phyloP scores from a whole-genome alignment of 2,329 filamentous ascomycete species.

The Geosmithia putterillii region DNA sequence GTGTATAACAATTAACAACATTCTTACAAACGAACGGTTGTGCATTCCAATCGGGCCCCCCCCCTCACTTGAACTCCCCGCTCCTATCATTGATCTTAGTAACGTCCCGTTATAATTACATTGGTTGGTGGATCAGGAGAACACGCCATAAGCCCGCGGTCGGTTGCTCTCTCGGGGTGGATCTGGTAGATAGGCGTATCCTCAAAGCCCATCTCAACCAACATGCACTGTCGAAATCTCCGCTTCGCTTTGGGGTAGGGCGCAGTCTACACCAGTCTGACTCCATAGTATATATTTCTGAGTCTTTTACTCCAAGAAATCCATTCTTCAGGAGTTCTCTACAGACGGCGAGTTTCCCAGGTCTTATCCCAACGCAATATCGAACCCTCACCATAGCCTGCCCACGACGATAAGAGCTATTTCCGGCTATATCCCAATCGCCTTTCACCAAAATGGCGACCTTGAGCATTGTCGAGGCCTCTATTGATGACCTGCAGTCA shows the following conservation, averaged over 20 bases:
- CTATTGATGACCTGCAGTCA: conserved; percentile 10
- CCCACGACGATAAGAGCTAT: not conserved
- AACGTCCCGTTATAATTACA: not conserved
- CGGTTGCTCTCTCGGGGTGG: not conserved
- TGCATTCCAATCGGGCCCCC: not conserved
- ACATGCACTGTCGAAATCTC: not conserved
- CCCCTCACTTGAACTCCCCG: not conserved
- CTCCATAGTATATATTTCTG: no score
- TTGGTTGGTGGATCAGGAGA: not conserved
- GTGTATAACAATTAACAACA: not conserved
- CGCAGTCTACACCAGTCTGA: no score
- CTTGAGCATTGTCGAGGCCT: conserved; percentile 10
- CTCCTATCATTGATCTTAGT: not conserved
- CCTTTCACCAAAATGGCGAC: not conserved
- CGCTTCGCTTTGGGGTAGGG: not conserved
- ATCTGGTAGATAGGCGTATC: not conserved
- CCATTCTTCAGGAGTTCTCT: not conserved
- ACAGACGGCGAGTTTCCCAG: no score
- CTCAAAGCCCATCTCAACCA: not conserved
- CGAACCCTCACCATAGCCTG: not conserved
- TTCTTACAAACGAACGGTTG: not conserved
- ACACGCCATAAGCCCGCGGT: not conserved
- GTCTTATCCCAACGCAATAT: no score
- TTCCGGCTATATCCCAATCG: not conserved
- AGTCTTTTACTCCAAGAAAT: not conserved